Conservation (phyloP, 2,329 filamentous ascomycete genomes). For the Paraphoma sp. region DNA sequence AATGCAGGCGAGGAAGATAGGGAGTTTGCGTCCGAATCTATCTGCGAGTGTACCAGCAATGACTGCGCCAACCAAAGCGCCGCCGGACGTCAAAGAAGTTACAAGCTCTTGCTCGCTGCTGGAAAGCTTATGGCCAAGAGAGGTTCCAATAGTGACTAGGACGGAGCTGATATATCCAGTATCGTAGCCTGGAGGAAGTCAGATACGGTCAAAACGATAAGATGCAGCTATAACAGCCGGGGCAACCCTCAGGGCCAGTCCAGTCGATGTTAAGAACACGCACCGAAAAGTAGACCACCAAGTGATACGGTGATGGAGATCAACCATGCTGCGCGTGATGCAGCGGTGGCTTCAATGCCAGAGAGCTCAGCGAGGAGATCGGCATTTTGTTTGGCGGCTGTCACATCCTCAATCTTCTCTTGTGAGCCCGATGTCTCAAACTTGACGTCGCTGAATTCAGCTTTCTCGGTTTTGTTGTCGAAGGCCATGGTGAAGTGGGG, state of each 20-base stretch:
- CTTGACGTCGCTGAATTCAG: constrained; percentile 16
- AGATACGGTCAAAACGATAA: not conserved
- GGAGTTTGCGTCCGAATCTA: constrained; percentile 40
- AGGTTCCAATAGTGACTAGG: constrained; percentile 45
- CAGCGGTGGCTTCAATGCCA: constrained; percentile 34
- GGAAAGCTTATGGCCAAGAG: constrained; percentile 37
- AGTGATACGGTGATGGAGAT: constrained; percentile 37
- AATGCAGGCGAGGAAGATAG: constrained; percentile 34
- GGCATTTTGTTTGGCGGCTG: constrained; percentile 18
- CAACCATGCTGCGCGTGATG: constrained; percentile 37
- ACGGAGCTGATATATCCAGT: constrained; percentile 49
- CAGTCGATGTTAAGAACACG: not conserved
- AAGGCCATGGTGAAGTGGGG: not conserved
- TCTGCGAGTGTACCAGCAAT: constrained; percentile 47
- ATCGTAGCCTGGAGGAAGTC: constrained; percentile 35
- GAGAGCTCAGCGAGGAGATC: constrained; percentile 30
- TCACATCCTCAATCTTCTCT: constrained; percentile 31
- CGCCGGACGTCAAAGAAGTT: constrained; percentile 48
- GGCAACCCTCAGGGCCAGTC: too few relatives aligned
- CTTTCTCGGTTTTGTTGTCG: constrained; percentile 11
- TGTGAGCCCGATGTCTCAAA: constrained; percentile 7
- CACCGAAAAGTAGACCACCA: constrained; percentile 38
- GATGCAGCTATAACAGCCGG: too few relatives aligned
- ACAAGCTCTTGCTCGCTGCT: constrained; percentile 48
- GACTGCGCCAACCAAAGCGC: constrained; percentile 47